Conservation (phyloP, 306 rosid genomes). For the Cicer pinnatifidum region DNA sequence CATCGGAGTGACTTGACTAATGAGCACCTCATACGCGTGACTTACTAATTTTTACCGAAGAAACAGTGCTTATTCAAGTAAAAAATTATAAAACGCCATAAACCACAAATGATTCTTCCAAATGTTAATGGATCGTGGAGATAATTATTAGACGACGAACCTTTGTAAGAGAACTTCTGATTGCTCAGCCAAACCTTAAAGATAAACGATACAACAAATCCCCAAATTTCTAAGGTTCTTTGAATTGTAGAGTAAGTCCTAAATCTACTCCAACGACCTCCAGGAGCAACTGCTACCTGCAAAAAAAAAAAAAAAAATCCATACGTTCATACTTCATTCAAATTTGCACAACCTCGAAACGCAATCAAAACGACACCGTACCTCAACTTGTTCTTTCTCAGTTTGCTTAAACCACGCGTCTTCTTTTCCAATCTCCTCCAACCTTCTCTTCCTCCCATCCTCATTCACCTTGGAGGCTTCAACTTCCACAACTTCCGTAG, state of each 20-base stretch:
- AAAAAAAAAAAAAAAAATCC: constrained; percentile 23
- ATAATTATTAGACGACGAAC: constrained; percentile 45
- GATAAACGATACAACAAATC: constrained; percentile 73
- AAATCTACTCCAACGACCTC: constrained; percentile 97
- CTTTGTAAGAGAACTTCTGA: constrained; percentile 80
- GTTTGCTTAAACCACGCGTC: constrained; percentile 87
- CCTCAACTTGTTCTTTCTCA: constrained; percentile 59
- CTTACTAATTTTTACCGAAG: background rate
- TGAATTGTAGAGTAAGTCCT: constrained; percentile 96
- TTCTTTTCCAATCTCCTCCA: constrained; percentile 96
- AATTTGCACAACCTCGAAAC: background rate
- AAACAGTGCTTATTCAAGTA: constrained; percentile 5
- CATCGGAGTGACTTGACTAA: too few relatives aligned
- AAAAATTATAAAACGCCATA: background rate
- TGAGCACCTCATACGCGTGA: constrained; percentile 5
- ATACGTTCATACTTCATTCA: constrained; percentile 28
- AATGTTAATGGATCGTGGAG: background rate
- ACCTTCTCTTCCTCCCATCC: constrained; percentile 86
- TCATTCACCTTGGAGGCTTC: constrained; percentile 54
- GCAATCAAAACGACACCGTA: constrained; percentile 38
- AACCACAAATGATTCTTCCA: background rate
- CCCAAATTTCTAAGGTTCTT: constrained; percentile 97
- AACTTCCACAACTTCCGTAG: constrained; percentile 44
- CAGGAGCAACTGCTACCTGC: constrained; percentile 92
- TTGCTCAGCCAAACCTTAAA: constrained; percentile 80